phyloP scores from a whole-genome alignment of 2,329 filamentous ascomycete genomes.

The Lasiodiplodia sp. region DNA sequence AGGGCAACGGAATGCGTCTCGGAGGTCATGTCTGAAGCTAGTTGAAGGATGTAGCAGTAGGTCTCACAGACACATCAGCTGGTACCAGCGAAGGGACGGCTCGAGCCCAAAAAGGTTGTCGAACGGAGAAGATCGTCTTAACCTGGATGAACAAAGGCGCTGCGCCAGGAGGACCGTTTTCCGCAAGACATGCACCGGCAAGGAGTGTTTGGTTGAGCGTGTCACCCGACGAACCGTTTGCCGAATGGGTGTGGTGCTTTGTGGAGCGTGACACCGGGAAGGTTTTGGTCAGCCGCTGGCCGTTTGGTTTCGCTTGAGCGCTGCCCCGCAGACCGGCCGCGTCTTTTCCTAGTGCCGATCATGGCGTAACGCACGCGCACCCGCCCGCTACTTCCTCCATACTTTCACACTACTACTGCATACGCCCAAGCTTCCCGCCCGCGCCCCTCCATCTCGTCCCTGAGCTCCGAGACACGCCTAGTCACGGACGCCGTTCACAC shows the following conservation, averaged over 20 bases:
- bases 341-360: conserved; percentile 12
- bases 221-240: conserved; percentile 8
- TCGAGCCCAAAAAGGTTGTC: background rate
- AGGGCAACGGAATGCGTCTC: conserved; percentile 12
- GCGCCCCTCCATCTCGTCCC: background rate
- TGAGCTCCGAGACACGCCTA: background rate
- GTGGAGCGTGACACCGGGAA: conserved; percentile 13
- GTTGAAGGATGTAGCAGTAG: conserved; percentile 5
- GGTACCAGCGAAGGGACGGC: background rate
- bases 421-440: background rate
- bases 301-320: background rate
- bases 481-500: background rate
- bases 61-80: conserved; percentile 11
- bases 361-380: conserved; percentile 11
- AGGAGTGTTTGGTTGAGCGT: background rate
- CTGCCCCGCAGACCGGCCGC: background rate
- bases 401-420: background rate
- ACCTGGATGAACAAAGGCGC: background rate
- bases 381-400: background rate
- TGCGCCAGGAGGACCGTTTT: background rate
- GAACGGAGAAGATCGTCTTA: background rate
- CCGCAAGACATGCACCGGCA: background rate
- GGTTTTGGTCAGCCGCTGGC: background rate
- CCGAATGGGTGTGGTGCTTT: background rate
- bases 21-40: conserved; percentile 9